Conservation (phyloP, 257 asterid genomes). For the Ajuga chamaepitys region DNA sequence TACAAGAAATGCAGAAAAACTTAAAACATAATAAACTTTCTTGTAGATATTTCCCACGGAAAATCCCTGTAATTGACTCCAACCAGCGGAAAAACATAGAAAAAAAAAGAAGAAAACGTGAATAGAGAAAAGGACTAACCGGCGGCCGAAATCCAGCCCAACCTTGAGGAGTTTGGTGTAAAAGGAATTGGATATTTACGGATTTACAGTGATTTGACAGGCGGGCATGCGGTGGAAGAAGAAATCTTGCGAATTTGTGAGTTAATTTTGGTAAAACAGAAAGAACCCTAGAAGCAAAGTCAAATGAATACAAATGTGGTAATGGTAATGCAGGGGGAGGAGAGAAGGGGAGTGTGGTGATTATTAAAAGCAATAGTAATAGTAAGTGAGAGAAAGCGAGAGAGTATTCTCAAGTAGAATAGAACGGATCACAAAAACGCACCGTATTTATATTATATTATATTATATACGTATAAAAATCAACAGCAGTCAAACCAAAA, state of each 20-base stretch:
- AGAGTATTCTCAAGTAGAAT: conserved; percentile 7
- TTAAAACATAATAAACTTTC: neutral
- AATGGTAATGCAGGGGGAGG: conserved; percentile 27
- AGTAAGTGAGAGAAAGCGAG: conserved; percentile 7
- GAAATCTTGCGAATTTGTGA: neutral
- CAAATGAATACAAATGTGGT: conserved; percentile 39
- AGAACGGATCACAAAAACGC: neutral
- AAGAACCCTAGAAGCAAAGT: conserved; percentile 41
- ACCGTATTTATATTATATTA: neutral
- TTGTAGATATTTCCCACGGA: neutral
- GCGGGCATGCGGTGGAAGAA: conserved; percentile 8
- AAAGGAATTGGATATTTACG: conserved; percentile 21
- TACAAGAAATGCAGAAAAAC: conserved; percentile 9
- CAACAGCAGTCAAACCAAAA: conserved; percentile 61
- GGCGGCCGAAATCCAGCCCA: conserved; percentile 27
- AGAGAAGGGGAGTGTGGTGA: conserved; percentile 19
- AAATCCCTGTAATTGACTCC: conserved; percentile 4
- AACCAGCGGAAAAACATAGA: neutral
- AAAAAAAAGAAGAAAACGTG: neutral
- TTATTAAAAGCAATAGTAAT: conserved; percentile 12
- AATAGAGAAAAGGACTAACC: conserved; percentile 21
- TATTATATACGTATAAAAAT: conserved; percentile 11
- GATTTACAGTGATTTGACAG: conserved; percentile 13
- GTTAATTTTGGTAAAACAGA: conserved; percentile 13
- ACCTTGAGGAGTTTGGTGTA: neutral